These are phyloP conservation scores for Clavispora phyllophila DNA, from an alignment of 805 yeast genomes.

Conservation along the genomic window DNA sequence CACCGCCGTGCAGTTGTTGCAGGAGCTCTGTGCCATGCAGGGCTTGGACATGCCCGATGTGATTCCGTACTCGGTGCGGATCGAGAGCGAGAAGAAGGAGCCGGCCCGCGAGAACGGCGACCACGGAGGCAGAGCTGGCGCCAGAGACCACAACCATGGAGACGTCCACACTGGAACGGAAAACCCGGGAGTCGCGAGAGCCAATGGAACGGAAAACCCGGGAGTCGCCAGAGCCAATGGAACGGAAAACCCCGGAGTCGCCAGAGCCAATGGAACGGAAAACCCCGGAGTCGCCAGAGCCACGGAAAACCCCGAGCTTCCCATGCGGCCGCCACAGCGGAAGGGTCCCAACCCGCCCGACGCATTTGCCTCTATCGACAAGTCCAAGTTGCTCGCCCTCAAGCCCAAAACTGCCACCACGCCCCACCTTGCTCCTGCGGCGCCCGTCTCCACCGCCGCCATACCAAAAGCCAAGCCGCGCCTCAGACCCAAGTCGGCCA, in stretches of 20 bases:
- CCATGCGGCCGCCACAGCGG: background rate
- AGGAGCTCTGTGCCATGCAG: conserved; percentile 61
- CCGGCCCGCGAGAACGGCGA: too few species aligned
- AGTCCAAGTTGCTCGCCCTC: conserved; percentile 24
- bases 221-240: too few species aligned
- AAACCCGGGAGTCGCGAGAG: too few species aligned
- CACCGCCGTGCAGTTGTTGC: conserved; percentile 63
- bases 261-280: too few species aligned
- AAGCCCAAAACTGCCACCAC: too few species aligned
- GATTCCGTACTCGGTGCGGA: conserved; percentile 33
- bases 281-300: too few species aligned
- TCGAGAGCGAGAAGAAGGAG: background rate
- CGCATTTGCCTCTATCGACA: conserved; percentile 42
- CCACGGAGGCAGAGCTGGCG: too few species aligned
- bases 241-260: too few species aligned
- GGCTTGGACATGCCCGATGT: conserved; percentile 39
- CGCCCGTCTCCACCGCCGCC: background rate
- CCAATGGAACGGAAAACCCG: too few species aligned
- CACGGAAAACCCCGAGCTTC: background rate
- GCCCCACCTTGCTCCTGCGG: too few species aligned
- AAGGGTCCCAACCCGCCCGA: conserved; percentile 16
- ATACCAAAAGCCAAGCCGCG: background rate
- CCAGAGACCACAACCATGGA: too few species aligned
- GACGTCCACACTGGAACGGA: too few species aligned
- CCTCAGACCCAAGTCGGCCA: conserved; percentile 13